These are phyloP conservation scores for Epichloe gansuensis DNA, from an alignment of 2,329 filamentous ascomycete species.

Conservation along the genomic window DNA sequence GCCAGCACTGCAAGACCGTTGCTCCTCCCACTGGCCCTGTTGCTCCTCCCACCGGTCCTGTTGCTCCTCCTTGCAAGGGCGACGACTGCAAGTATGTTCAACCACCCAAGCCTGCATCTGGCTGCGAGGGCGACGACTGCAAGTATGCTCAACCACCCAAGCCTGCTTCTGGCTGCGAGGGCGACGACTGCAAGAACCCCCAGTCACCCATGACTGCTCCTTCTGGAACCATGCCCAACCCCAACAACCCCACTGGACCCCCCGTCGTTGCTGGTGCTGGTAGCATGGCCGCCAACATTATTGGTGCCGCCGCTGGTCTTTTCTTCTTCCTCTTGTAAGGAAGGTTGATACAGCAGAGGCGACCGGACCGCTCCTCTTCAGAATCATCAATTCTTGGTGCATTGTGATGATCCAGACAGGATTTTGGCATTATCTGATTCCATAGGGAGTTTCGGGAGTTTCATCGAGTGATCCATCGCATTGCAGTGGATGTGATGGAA, in stretches of 20 bases:
- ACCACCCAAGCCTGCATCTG: not conserved
- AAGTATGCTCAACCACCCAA: not conserved
- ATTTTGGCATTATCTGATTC: not conserved
- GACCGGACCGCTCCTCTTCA: not conserved
- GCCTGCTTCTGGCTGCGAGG: not conserved
- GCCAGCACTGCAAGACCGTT: slow-evolving; percentile 9
- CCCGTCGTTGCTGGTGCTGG: slow-evolving; percentile 10
- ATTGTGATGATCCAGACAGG: not conserved
- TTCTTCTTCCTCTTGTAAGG: slow-evolving; percentile 13
- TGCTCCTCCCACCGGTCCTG: not conserved
- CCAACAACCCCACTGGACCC: not conserved
- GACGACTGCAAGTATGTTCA: not conserved
- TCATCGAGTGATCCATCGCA: not conserved
- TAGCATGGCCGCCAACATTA: slow-evolving; percentile 9
- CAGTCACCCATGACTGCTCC: not conserved
- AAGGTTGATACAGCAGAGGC: not conserved
- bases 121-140: not conserved
- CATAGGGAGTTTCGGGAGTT: slow-evolving; percentile 1
- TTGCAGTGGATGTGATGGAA: not conserved
- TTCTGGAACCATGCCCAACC: not conserved
- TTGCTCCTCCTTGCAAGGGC: slow-evolving; percentile 4
- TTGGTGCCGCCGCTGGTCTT: slow-evolving; percentile 13
- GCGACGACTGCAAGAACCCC: not conserved
- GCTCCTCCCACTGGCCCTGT: slow-evolving; percentile 4
- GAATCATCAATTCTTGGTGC: not conserved